These are phyloP conservation scores for Cordyceps cicadae DNA, from an alignment of 2,329 filamentous ascomycete genomes.

Conservation along the genomic window DNA sequence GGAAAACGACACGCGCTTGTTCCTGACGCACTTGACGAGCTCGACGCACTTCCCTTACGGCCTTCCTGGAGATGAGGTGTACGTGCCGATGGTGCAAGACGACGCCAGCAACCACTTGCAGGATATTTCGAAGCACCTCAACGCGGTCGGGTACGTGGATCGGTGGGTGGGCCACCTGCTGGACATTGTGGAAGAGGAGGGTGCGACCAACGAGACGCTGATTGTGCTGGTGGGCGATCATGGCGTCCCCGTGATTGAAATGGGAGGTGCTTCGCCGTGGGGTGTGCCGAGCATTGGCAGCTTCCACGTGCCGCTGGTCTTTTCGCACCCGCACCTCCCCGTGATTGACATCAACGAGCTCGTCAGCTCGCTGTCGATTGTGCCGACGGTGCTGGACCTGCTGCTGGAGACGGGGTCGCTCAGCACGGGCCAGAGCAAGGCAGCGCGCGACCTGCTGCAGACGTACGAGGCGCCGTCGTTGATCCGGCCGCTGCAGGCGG, in stretches of 20 bases:
- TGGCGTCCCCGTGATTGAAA: conserved; percentile 25
- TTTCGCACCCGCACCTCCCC: conserved; percentile 26
- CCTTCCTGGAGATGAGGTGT: conserved; percentile 21
- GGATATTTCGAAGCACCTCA: conserved; percentile 27
- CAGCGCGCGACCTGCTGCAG: conserved; percentile 21
- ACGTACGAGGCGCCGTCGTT: conserved; percentile 29
- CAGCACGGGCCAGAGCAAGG: conserved; percentile 17
- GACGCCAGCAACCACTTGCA: conserved; percentile 18
- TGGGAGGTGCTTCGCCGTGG: conserved; percentile 22
- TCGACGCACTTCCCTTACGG: conserved; percentile 27
- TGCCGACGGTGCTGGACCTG: conserved; percentile 27
- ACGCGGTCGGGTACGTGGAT: conserved; percentile 25
- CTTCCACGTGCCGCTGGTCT: conserved; percentile 24
- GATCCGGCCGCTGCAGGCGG: conserved; percentile 20
- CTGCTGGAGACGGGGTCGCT: conserved; percentile 26
- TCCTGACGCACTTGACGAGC: conserved; percentile 28
- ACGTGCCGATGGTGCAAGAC: conserved; percentile 18
- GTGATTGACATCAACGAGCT: conserved; percentile 23
- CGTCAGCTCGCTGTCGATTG: conserved; percentile 24
- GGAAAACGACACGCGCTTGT: conserved; percentile 23
- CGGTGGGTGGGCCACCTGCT: conserved; percentile 25
- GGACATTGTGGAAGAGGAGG: conserved; percentile 23
- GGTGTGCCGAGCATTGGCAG: conserved; percentile 26
- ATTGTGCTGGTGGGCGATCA: conserved; percentile 27
- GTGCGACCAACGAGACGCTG: conserved; percentile 26